phyloP scores from a whole-genome alignment of 306 rosid genomes.

The Glycine tomentella region DNA sequence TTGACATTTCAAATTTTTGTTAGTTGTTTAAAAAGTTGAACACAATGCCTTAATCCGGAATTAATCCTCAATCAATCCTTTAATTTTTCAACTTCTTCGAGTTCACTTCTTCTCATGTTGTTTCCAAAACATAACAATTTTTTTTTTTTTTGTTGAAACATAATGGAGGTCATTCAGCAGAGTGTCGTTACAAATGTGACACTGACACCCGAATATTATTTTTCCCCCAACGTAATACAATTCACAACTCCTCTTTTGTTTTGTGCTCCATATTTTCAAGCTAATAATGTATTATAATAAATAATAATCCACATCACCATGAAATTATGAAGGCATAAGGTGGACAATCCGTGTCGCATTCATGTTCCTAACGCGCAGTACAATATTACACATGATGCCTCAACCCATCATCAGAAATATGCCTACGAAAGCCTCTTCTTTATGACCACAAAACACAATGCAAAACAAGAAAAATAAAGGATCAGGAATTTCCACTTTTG shows the following conservation, averaged over 20 bases:
- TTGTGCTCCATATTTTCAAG: not conserved
- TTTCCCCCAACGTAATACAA: not conserved
- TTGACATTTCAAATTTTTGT: not conserved
- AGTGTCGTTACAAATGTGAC: not conserved
- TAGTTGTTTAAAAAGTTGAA: constrained; percentile 2
- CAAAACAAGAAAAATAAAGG: not conserved
- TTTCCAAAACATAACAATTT: not conserved
- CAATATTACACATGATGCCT: constrained; percentile 4
- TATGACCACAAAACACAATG: not conserved
- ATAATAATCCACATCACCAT: not conserved
- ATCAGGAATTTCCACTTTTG: not conserved
- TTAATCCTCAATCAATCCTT: not conserved
- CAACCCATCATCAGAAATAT: constrained; percentile 11
- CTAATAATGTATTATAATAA: not conserved
- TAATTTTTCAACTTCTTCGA: not conserved
- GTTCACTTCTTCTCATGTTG: constrained; percentile 9
- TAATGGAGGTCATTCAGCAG: not conserved
- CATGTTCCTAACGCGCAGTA: constrained; percentile 17
- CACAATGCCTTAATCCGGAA: not conserved
- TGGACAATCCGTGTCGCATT: constrained; percentile 46
- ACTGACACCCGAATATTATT: not conserved
- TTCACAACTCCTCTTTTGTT: not conserved
- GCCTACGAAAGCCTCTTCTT: not conserved
- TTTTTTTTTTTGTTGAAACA: not conserved
- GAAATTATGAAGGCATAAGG: not conserved